Base-by-base conservation (phyloP, 352 stramenopile species). In the Peronospora destructor region DNA sequence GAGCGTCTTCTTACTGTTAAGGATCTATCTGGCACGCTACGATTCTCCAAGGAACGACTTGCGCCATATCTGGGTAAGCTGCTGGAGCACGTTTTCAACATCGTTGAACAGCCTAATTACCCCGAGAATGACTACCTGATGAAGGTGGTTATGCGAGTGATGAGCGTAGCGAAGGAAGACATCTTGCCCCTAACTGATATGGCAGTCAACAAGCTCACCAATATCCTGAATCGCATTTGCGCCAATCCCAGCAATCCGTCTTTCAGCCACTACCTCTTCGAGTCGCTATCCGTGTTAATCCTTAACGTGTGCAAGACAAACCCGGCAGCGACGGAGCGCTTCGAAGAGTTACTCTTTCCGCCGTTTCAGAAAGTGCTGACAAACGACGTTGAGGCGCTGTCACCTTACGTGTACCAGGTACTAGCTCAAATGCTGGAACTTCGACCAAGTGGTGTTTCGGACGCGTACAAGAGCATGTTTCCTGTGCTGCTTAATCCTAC, bases 191-290 rank as follows among this genome's bases (percentile, higher is more conserved):
- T 97, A 11, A 95, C 92, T 6, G 78, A 91, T 52, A 80, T 97
- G 51, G 88, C 98, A n/a, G 85, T 99, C 12, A 81, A 89, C 52
- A 97, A 98, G 46, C 72, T 99, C 37, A 98, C 91, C 8, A 79
- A 45, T 33, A 87, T 97, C 14, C 60, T 99, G 40, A 96, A 77
- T 43, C 69, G 72, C 12, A 97, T 99, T 13, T 98, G 94, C 49
- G 95, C 94, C 32, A 99, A 99, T 73, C 97, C 97, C 21, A 95
- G 91, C 49, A 98, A 99, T 68, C 97, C 97, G 16, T 92, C 92
- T 17, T 99, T 98, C 73, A 99, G 98, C 57, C 97, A 99, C 68
- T 99, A 96, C 56, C 70, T 99, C 7, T 99, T 99, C 59, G 97
- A 99, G 72, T 97, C 94, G 10, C 84, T 99, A 30, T 97, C 96